Evolutionary conservation across 2,329 filamentous ascomycete species (phyloP).

Genomic region (Volutella citrinella): DNA sequence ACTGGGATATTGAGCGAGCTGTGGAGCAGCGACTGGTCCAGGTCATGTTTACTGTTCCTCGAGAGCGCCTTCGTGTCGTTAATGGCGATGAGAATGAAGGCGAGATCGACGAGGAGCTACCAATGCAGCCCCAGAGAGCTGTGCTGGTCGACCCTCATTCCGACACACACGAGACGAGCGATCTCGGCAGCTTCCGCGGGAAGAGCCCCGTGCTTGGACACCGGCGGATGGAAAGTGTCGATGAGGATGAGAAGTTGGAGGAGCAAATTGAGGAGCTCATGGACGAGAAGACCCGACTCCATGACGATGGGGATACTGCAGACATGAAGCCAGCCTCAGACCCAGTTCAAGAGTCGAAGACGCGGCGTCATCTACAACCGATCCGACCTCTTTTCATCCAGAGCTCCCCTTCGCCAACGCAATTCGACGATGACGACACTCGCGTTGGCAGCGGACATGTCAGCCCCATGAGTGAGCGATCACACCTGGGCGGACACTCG

Average conservation of each 20-base stretch:
- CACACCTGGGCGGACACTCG: too few species aligned
- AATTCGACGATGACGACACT: neutral
- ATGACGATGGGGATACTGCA: constrained; percentile 1
- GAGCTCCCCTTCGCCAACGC: neutral
- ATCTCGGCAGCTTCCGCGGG: constrained; percentile 8
- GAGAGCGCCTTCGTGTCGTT: constrained; percentile 81
- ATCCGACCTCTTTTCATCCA: neutral
- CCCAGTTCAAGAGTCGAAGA: constrained; percentile 5
- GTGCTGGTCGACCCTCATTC: constrained; percentile 41
- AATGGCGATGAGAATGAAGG: constrained; percentile 62
- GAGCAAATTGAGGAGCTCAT: neutral
- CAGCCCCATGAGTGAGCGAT: too few species aligned
- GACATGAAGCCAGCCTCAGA: constrained; percentile 2
- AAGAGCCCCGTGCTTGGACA: constrained; percentile 6
- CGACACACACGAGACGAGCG: constrained; percentile 17
- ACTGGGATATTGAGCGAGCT: constrained; percentile 76
- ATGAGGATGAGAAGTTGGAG: constrained; percentile 6
- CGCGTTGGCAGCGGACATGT: too few species aligned
- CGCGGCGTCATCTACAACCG: constrained; percentile 5
- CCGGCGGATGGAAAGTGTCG: constrained; percentile 4
- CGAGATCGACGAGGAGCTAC: constrained; percentile 26
- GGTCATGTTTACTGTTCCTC: constrained; percentile 91
- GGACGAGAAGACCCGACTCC: constrained; percentile 3
- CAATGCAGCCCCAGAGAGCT: constrained; percentile 30
- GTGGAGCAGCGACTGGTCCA: constrained; percentile 71